Conservation (phyloP, 2,329 filamentous ascomycete genomes). For the Xylariaceae sp. region DNA sequence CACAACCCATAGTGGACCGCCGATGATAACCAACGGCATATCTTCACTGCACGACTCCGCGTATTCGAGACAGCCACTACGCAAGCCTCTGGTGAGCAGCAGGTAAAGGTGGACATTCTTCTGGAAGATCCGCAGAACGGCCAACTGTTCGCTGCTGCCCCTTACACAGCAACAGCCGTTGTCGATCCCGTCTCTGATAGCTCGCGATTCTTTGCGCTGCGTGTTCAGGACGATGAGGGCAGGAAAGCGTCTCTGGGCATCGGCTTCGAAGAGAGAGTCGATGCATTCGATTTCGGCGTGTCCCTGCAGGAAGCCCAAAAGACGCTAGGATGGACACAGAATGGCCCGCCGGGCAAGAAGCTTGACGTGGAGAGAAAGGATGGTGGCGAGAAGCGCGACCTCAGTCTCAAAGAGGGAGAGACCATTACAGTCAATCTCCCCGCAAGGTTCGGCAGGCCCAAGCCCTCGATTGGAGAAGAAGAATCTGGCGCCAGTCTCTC, state of each 20-base stretch:
- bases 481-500: constrained; percentile 33
- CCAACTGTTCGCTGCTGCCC: constrained; percentile 76
- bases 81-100: constrained; percentile 41
- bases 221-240: constrained; percentile 69
- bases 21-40: constrained; percentile 62
- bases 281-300: constrained; percentile 82
- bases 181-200: constrained; percentile 78
- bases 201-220: constrained; percentile 76
- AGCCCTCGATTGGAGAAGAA: constrained; percentile 32
- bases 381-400: constrained; percentile 61
- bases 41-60: constrained; percentile 80
- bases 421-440: constrained; percentile 78
- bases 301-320: constrained; percentile 73
- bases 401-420: constrained; percentile 83
- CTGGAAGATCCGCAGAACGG: constrained; percentile 71
- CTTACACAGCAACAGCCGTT: constrained; percentile 60
- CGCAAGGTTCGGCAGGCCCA: constrained; percentile 50
- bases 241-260: constrained; percentile 76
- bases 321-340: constrained; percentile 56
- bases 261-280: constrained; percentile 79
- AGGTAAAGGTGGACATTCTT: constrained; percentile 67
- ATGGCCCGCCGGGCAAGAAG: constrained; percentile 34
- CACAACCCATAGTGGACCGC: constrained; percentile 56
- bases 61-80: constrained; percentile 67
- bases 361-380: constrained; percentile 35